Percentiles rank a stretch among this genome's conserved stretches.
Conservation (phyloP, 768 basidiomycete species). For the Multifurca ochricompacta region DNA sequence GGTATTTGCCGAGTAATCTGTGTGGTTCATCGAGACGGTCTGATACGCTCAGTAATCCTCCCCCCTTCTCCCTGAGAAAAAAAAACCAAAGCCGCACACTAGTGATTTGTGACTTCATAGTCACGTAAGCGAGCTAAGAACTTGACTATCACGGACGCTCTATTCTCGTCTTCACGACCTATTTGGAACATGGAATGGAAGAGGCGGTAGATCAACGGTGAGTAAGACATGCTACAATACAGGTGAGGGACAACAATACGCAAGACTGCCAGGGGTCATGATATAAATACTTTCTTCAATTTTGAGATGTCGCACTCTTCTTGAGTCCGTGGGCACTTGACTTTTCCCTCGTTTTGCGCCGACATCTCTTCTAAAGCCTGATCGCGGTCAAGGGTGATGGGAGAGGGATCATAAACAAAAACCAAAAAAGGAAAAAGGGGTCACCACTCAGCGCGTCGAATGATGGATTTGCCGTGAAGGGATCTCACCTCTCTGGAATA, state of each 20-base stretch:
- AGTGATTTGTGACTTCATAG: too few relatives aligned
- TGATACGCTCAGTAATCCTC: too few relatives aligned
- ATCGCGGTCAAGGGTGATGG: background rate
- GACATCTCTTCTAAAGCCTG: conserved; percentile 89
- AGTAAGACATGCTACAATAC: background rate
- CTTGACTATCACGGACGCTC: too few relatives aligned
- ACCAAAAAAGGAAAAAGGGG: background rate
- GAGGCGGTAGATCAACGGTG: background rate
- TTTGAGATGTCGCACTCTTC: conserved; percentile 53
- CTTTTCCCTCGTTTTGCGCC: conserved; percentile 62
- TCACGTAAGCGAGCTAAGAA: too few relatives aligned
- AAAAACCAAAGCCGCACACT: too few relatives aligned
- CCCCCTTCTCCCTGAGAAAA: too few relatives aligned
- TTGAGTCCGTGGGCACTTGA: conserved; percentile 78
- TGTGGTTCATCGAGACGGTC: too few relatives aligned
- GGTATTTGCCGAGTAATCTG: too few relatives aligned
- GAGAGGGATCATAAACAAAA: background rate
- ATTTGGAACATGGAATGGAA: background rate
- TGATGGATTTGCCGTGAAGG: background rate
- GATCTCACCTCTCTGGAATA: conserved; percentile 84
- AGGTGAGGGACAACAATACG: background rate
- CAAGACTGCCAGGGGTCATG: conserved; percentile 34
- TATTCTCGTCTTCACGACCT: background rate
- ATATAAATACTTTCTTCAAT: conserved; percentile 86
- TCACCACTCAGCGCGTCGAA: background rate